phyloP scores from a whole-genome alignment of 345 rosid genomes.

The Arabidopsis suecica region DNA sequence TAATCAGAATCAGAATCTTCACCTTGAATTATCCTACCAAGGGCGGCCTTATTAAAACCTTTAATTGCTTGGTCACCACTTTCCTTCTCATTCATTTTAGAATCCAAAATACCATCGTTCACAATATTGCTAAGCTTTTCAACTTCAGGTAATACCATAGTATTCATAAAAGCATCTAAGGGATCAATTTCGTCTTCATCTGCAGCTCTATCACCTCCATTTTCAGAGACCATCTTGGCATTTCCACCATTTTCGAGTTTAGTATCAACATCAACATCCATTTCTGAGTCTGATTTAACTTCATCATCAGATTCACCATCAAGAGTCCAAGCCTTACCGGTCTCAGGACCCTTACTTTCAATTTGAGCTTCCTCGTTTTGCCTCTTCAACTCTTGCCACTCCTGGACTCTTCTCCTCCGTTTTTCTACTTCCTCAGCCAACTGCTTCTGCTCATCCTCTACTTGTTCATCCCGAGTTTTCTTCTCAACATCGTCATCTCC shows the following conservation, averaged over 20 bases:
- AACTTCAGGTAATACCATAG: conserved; percentile 83
- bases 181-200: conserved; percentile 84
- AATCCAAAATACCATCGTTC: conserved; percentile 33
- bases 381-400: conserved; percentile 82
- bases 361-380: conserved; percentile 67
- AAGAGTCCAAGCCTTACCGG: conserved; percentile 75
- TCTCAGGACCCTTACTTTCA: conserved; percentile 55
- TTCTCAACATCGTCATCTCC: conserved; percentile 54
- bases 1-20: conserved; percentile 83
- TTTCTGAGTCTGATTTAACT: conserved; percentile 50
- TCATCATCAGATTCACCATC: conserved; percentile 91
- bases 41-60: conserved; percentile 59
- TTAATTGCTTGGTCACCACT: conserved; percentile 57
- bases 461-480: conserved; percentile 68
- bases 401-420: conserved; percentile 83
- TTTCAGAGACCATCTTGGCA: conserved; percentile 54
- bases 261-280: conserved; percentile 62
- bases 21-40: conserved; percentile 84
- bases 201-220: conserved; percentile 41
- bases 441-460: conserved; percentile 68
- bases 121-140: conserved; percentile 59
- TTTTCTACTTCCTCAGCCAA: conserved; percentile 78
- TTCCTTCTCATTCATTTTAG: conserved; percentile 42
- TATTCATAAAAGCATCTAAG: conserved; percentile 86
- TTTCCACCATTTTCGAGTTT: conserved; percentile 53